These are phyloP conservation scores for Quercus cerris DNA, from an alignment of 306 rosid species.

Conservation along the genomic window DNA sequence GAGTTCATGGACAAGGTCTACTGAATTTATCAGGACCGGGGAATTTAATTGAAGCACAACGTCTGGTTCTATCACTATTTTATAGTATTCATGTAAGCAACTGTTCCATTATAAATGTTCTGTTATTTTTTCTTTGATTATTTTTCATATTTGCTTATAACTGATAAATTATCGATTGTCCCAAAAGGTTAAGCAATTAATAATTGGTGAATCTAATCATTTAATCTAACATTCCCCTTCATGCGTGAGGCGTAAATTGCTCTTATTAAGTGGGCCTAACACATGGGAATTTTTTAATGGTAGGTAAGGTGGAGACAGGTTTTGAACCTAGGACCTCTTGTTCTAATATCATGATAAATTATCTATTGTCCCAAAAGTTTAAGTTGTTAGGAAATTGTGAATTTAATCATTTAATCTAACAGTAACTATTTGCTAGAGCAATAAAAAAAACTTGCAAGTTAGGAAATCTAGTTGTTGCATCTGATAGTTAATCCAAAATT, in stretches of 20 bases:
- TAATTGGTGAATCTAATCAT: too few species aligned
- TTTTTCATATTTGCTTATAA: not conserved
- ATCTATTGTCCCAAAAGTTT: too few species aligned
- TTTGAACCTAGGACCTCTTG: too few species aligned
- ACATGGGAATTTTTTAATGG: too few species aligned
- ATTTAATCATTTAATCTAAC: not conserved
- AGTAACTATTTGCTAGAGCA: not conserved
- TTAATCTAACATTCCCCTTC: too few species aligned
- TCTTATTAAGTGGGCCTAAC: too few species aligned
- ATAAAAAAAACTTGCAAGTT: not conserved
- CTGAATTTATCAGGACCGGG: conserved; percentile 94
- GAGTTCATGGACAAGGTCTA: conserved; percentile 97
- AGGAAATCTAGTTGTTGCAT: not conserved
- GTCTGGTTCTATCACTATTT: conserved; percentile 88
- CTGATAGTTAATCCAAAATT: not conserved
- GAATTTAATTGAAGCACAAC: conserved; percentile 95
- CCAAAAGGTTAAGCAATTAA: too few species aligned
- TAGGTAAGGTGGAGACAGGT: too few species aligned
- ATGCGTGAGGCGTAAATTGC: too few species aligned
- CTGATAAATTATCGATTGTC: too few species aligned
- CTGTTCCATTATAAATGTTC: conserved; percentile 7
- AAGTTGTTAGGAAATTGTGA: too few species aligned
- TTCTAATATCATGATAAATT: too few species aligned
- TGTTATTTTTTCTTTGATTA: not conserved
- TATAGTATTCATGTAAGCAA: conserved; percentile 84